Conservation (phyloP, 805 yeast species). For the Candida corydali region DNA sequence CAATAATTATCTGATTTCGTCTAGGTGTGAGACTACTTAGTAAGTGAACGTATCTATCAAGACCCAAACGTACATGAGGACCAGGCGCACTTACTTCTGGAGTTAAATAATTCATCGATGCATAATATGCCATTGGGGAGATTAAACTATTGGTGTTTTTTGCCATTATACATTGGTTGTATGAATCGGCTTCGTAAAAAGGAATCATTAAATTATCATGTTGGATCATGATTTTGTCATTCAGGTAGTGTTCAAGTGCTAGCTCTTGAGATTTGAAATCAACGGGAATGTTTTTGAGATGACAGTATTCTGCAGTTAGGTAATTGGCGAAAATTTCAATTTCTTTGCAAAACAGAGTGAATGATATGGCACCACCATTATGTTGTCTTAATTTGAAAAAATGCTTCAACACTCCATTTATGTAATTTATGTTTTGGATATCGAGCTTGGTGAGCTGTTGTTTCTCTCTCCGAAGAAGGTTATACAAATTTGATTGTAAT, state of each 20-base stretch:
- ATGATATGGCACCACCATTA: conserved; percentile 21
- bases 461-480: conserved; percentile 3
- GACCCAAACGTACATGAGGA: conserved; percentile 23
- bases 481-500: conserved; percentile 12
- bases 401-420: conserved; percentile 26
- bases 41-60: conserved; percentile 20
- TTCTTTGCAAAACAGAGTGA: conserved; percentile 19
- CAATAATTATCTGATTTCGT: conserved; percentile 11
- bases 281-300: conserved; percentile 13
- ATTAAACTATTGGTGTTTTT: conserved; percentile 33
- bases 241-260: conserved; percentile 2
- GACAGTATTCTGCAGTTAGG: conserved; percentile 20
- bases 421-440: conserved; percentile 27
- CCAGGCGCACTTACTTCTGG: conserved; percentile 13
- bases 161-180: conserved; percentile 33
- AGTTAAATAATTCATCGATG: conserved; percentile 29
- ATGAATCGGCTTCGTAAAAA: conserved; percentile 29
- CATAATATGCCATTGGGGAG: conserved; percentile 28
- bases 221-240: conserved; percentile 25
- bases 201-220: conserved; percentile 36
- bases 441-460: conserved; percentile 19
- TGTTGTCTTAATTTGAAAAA: conserved; percentile 26
- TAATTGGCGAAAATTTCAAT: conserved; percentile 22
- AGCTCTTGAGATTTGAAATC: conserved; percentile 17
- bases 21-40: conserved; percentile 12